Evolutionary conservation across 129 eudicot genomes (phyloP).

Genomic region (Artemisia annua): DNA sequence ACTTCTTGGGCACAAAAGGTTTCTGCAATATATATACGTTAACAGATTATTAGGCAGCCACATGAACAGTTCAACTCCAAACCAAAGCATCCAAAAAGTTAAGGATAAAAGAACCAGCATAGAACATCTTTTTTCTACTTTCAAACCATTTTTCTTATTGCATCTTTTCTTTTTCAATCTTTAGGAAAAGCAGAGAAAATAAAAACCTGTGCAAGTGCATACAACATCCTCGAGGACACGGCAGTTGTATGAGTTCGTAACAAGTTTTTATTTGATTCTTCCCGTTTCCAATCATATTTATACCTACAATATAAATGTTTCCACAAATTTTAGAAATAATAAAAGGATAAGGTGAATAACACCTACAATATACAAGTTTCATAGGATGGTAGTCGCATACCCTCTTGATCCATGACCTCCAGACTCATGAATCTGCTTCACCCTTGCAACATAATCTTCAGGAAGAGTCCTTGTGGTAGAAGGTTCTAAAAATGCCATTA

Average conservation of each 20-base stretch:
- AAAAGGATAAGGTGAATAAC: not conserved
- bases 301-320: conserved; percentile 46
- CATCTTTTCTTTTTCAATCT: not conserved
- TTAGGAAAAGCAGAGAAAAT: conserved; percentile 3
- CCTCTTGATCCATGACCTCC: conserved; percentile 98
- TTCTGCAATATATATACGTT: conserved; percentile 41
- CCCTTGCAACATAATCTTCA: conserved; percentile 92
- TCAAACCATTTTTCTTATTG: not conserved
- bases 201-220: conserved; percentile 78
- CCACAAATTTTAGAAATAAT: not conserved
- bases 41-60: conserved; percentile 18
- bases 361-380: not conserved
- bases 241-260: conserved; percentile 22
- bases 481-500: conserved; percentile 58
- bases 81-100: not conserved
- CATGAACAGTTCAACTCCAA: conserved; percentile 9
- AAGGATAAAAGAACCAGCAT: not conserved
- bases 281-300: conserved; percentile 34
- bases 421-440: conserved; percentile 77
- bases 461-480: conserved; percentile 85
- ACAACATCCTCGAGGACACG: conserved; percentile 72
- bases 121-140: conserved; percentile 6
- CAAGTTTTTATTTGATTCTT: conserved; percentile 18
- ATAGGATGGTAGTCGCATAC: conserved; percentile 37
- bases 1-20: conserved; percentile 72